Evolutionary conservation across 2,329 filamentous ascomycete genomes (phyloP), one percentile per base, ranked within the genome.

Genomic region (Chrysosporium keratinophilum): DNA sequence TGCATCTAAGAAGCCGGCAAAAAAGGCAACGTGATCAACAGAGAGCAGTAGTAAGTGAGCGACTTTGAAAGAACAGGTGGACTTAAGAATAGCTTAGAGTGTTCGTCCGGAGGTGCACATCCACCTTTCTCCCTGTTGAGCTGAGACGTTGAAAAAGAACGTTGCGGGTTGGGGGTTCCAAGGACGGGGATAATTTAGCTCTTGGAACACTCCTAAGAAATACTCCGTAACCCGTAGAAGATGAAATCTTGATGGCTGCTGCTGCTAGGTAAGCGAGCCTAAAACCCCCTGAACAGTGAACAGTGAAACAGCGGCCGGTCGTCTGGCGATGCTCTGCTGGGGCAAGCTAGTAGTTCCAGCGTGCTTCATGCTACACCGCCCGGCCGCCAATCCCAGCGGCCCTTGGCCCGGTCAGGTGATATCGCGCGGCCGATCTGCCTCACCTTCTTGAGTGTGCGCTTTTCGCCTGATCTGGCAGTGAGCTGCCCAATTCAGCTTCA

Each of bases 251-350:
- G 34, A 34, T 47, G 42, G 43, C 19, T 28, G 23, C 34, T 31
- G 23, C 23, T 28, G 23, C 23, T 14, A 33, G 20, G 34, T 47
- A 46, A 47, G 50, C 50, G 34, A 53, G 50, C 50, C 50, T 47
- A 53, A 53, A 40, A 53, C 23, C 33, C 50, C 50, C 50, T 42
- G 45, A 48, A 48, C 45, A 48, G 33, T 28, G 45, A 35, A 37
- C 43, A 14, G 39, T 53, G 50, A 53, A 53, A 53, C 50, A 53
- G 37, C 50, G 50, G 47, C 40, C 50, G 39, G 48, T n/a, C 31
- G 41, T 33, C 31, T 47, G 23, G 44, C 20, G 44, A 47, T 47
- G 20, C 41, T n/a, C 35, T 50, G 49, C 49, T 51, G 49, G 49
- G 49, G 49, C 35, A 44, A 51, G 49, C 49, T 51, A 51, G 43